Percentiles rank a stretch among this genome's conserved stretches.
phyloP scores from a whole-genome alignment of 495 filamentous ascomycete species.

The Echria macrotheca region DNA sequence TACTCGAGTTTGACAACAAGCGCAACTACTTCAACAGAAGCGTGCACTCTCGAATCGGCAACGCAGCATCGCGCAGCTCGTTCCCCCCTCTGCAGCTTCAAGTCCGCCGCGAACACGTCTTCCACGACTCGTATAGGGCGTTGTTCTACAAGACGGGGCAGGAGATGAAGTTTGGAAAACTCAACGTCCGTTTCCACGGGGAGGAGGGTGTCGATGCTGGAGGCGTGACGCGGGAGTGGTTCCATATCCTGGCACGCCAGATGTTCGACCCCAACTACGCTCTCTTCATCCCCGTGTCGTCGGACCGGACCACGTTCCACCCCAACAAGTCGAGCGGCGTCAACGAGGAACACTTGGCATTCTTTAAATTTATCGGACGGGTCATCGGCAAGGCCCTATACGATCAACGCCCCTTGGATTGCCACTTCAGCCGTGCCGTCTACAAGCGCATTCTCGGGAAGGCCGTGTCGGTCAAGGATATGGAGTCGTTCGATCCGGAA shows the following conservation, averaged over 20 bases:
- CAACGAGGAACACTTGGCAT: constrained; percentile 93
- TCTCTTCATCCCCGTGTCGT: constrained; percentile 90
- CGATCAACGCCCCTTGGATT: constrained; percentile 92
- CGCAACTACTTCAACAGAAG: constrained; percentile 97
- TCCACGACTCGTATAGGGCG: constrained; percentile 95
- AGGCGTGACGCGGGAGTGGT: constrained; percentile 98
- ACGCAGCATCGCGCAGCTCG: constrained; percentile 50
- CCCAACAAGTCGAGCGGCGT: constrained; percentile 87
- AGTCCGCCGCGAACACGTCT: constrained; percentile 90
- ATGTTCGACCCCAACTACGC: constrained; percentile 99
- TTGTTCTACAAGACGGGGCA: constrained; percentile 91
- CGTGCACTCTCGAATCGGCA: constrained; percentile 68
- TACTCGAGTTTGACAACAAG: constrained; percentile 99
- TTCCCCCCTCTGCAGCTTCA: constrained; percentile 76
- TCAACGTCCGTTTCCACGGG: constrained; percentile 94
- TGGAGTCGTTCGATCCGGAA: constrained; percentile 97
- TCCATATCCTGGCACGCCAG: constrained; percentile 91
- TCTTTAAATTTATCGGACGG: constrained; percentile 99
- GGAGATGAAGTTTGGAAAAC: constrained; percentile 96
- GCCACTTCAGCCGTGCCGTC: constrained; percentile 96
- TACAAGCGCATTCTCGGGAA: constrained; percentile 96
- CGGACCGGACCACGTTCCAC: constrained; percentile 98
- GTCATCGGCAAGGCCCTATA: constrained; percentile 99
- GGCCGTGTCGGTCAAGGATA: constrained; percentile 94
- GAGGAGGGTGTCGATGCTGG: constrained; percentile 98